Percentiles rank a stretch among this genome's conserved stretches.
phyloP scores from a whole-genome alignment of 2,329 filamentous ascomycete species.

The Aspergillus alliaceus region DNA sequence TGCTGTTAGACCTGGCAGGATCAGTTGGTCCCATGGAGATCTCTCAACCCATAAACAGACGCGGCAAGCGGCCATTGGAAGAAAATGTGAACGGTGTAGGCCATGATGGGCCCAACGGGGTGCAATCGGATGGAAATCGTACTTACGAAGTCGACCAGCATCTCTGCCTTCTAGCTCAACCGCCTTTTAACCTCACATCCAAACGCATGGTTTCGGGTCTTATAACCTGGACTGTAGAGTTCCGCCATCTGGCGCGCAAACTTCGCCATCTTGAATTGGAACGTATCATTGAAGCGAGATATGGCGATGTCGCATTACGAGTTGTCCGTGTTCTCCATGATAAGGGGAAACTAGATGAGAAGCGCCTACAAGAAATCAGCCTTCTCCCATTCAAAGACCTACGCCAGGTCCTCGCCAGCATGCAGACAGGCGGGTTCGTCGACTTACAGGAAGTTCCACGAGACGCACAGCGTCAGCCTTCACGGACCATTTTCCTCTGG shows the following conservation, averaged over 20 bases:
- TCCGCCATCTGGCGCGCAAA: conserved; percentile 67
- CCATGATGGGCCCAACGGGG: conserved; percentile 46
- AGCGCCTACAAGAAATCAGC: conserved; percentile 75
- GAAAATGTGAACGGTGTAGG: conserved; percentile 46
- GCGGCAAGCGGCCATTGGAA: conserved; percentile 33
- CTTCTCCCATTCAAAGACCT: conserved; percentile 85
- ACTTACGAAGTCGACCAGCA: conserved; percentile 40
- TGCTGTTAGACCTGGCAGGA: conserved; percentile 36
- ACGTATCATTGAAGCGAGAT: conserved; percentile 73
- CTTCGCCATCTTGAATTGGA: conserved; percentile 79
- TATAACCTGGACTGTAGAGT: conserved; percentile 82
- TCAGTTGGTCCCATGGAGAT: conserved; percentile 35
- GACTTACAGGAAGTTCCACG: conserved; percentile 93
- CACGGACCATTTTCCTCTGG: conserved; percentile 86
- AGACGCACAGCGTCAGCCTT: conserved; percentile 77
- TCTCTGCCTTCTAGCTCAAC: conserved; percentile 51
- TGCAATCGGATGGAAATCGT: conserved; percentile 23
- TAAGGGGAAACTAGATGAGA: conserved; percentile 94
- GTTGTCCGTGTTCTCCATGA: conserved; percentile 81
- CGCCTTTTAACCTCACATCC: conserved; percentile 39
- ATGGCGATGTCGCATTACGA: conserved; percentile 74
- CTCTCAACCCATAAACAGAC: conserved; percentile 23
- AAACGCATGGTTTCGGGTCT: conserved; percentile 48
- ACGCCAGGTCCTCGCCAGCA: conserved; percentile 76
- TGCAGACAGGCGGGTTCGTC: conserved; percentile 83